phyloP scores from a whole-genome alignment of 352 stramenopile species.

The Phytophthora uliginosa region DNA sequence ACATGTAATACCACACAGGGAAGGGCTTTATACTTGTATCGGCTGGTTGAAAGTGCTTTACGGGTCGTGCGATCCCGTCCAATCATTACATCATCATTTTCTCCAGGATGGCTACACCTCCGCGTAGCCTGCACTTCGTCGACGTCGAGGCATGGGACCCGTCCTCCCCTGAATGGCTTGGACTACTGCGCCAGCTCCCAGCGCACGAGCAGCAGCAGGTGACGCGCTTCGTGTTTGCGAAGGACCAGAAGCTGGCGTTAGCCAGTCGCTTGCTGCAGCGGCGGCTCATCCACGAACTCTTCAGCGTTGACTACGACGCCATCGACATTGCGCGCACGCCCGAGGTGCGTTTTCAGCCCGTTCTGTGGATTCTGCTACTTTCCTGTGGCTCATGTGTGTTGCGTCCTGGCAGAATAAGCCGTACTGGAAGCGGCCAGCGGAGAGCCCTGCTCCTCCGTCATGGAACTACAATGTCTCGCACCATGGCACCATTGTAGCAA shows the following conservation, averaged over 20 bases:
- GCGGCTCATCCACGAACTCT: constrained; percentile 51
- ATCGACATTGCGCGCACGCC: constrained; percentile 70
- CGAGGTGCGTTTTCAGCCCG: constrained; percentile 44
- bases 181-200: constrained; percentile 45
- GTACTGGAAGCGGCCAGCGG: constrained; percentile 49
- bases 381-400: background rate
- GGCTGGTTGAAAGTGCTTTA: background rate
- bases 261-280: constrained; percentile 74
- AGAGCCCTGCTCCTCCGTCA: constrained; percentile 6
- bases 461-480: constrained; percentile 92
- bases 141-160: constrained; percentile 57
- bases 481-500: constrained; percentile 74
- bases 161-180: constrained; percentile 44
- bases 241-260: constrained; percentile 74
- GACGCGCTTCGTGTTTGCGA: constrained; percentile 66
- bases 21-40: background rate
- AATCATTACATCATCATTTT: background rate
- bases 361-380: background rate
- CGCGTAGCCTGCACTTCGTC: constrained; percentile 40
- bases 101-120: background rate
- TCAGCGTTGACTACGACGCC: constrained; percentile 34
- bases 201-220: constrained; percentile 60
- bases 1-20: background rate
- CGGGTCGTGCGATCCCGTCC: background rate
- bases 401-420: constrained; percentile 60